phyloP scores from a whole-genome alignment of 371 early-diverging fungal genomes.

The Apophysomyces trapeziformis region DNA sequence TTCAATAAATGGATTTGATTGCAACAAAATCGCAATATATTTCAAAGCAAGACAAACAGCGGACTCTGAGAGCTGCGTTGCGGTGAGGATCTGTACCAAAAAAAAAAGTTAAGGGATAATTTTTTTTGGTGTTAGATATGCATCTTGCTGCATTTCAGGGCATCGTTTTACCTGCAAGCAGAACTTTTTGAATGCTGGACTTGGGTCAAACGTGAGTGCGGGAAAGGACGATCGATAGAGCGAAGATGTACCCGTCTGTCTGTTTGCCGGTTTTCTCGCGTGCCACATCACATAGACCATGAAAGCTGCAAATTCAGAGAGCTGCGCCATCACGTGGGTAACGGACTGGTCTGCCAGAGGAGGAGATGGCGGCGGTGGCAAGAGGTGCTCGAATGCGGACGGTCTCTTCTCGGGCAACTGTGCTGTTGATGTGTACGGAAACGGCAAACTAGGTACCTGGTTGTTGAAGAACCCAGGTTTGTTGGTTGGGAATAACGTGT shows the following conservation, averaged over 20 bases:
- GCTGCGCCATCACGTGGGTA: constrained; percentile 28
- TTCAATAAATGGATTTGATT: constrained; percentile 62
- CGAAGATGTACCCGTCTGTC: constrained; percentile 11
- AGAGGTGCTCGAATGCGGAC: constrained; percentile 19
- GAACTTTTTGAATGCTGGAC: constrained; percentile 65
- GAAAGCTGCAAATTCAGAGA: constrained; percentile 65
- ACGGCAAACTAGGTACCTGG: background rate
- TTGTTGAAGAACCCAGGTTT: constrained; percentile 17
- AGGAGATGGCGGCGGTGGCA: constrained; percentile 13
- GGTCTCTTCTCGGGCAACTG: background rate
- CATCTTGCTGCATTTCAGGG: constrained; percentile 4
- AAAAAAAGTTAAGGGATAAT: background rate
- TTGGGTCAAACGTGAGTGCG: constrained; percentile 40
- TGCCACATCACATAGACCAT: constrained; percentile 72
- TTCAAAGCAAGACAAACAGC: constrained; percentile 62
- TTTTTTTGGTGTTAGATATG: constrained; percentile 3
- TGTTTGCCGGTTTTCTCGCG: constrained; percentile 40
- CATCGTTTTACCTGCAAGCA: constrained; percentile 52
- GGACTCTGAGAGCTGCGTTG: constrained; percentile 62
- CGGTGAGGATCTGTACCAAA: constrained; percentile 43
- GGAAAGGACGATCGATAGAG: constrained; percentile 20
- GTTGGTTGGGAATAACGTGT: constrained; percentile 26
- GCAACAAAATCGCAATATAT: constrained; percentile 62
- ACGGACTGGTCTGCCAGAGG: constrained; percentile 16
- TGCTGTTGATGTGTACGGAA: constrained; percentile 9